A percentile compares a stretch with the other conserved stretches of the same genome.
Evolutionary conservation across 2,329 filamentous ascomycete genomes (phyloP).

Genomic region (Hypocreales sp.): DNA sequence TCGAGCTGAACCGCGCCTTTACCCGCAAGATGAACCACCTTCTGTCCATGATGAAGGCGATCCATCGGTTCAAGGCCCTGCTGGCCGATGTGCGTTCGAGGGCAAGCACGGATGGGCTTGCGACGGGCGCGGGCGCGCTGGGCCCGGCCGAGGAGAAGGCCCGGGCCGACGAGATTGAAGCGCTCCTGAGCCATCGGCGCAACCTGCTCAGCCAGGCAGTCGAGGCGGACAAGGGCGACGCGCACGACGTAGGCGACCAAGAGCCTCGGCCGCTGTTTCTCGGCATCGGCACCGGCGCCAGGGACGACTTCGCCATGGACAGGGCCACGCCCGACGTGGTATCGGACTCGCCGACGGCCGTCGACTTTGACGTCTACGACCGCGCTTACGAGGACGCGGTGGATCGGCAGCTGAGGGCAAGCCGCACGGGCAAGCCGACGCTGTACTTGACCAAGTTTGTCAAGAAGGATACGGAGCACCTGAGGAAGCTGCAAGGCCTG

Average conservation of each 20-base stretch:
- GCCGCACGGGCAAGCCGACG: slow-evolving; percentile 22
- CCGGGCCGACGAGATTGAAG: slow-evolving; percentile 31
- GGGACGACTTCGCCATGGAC: slow-evolving; percentile 26
- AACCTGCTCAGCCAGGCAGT: slow-evolving; percentile 17
- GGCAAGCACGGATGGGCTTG: too few relatives aligned
- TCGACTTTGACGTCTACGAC: slow-evolving; percentile 81
- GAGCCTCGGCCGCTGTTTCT: slow-evolving; percentile 52
- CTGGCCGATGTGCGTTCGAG: slow-evolving; percentile 23
- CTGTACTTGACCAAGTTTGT: slow-evolving; percentile 35
- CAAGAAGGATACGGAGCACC: slow-evolving; percentile 24
- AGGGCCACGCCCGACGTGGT: slow-evolving; percentile 35
- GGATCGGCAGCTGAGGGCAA: slow-evolving; percentile 50
- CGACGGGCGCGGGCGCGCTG: slow-evolving; percentile 3
- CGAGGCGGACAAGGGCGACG: slow-evolving; percentile 22
- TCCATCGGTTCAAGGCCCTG: slow-evolving; percentile 71
- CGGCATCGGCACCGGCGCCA: slow-evolving; percentile 56
- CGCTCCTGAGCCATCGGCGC: slow-evolving; percentile 30
- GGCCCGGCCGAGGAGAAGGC: slow-evolving; percentile 16
- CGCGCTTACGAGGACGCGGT: slow-evolving; percentile 66
- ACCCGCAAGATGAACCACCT: slow-evolving; percentile 80
- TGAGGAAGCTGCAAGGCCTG: slow-evolving; percentile 21
- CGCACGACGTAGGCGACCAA: slow-evolving; percentile 47
- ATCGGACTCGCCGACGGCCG: slow-evolving; percentile 70
- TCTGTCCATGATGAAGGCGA: slow-evolving; percentile 81
- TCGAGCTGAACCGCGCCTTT: slow-evolving; percentile 82